Conservation (phyloP, 2,329 filamentous ascomycete species). For the Aspergillus brunneoviolaceus region DNA sequence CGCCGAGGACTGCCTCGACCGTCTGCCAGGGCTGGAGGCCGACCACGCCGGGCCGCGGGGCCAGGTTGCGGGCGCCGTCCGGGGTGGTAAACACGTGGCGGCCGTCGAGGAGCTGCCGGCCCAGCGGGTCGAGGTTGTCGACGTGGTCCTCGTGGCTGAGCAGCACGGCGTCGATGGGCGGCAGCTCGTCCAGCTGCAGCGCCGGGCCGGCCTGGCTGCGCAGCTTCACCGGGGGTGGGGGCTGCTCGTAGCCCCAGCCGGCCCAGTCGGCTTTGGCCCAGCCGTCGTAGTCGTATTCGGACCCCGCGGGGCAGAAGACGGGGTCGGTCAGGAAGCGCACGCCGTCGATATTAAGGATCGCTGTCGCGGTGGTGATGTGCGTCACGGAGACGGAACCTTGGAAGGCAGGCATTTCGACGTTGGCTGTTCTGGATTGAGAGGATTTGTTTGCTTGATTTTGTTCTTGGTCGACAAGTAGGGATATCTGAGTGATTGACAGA, state of each 20-base stretch:
- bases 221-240: neutral
- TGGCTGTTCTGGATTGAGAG: neutral
- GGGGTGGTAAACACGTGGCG: slow-evolving; percentile 46
- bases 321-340: slow-evolving; percentile 13
- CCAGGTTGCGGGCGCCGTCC: slow-evolving; percentile 45
- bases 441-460: too few relatives aligned
- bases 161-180: slow-evolving; percentile 47
- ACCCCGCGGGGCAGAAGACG: too few relatives aligned
- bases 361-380: neutral
- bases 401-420: slow-evolving; percentile 1
- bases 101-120: slow-evolving; percentile 46
- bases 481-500: too few relatives aligned
- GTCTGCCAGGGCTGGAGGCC: slow-evolving; percentile 43
- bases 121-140: slow-evolving; percentile 49
- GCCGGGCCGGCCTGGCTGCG: neutral
- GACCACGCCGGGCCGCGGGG: slow-evolving; percentile 36
- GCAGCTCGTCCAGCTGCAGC: slow-evolving; percentile 26
- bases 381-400: slow-evolving; percentile 11
- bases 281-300: neutral
- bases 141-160: slow-evolving; percentile 51
- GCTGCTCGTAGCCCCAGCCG: neutral
- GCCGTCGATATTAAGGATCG: slow-evolving; percentile 10
- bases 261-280: neutral
- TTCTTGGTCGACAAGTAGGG: too few relatives aligned
- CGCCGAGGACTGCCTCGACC: slow-evolving; percentile 27